These are phyloP conservation scores for Polytrichum commune DNA, from an alignment of 225 moss, liverwort and hornwort genomes.

Conservation along the genomic window DNA sequence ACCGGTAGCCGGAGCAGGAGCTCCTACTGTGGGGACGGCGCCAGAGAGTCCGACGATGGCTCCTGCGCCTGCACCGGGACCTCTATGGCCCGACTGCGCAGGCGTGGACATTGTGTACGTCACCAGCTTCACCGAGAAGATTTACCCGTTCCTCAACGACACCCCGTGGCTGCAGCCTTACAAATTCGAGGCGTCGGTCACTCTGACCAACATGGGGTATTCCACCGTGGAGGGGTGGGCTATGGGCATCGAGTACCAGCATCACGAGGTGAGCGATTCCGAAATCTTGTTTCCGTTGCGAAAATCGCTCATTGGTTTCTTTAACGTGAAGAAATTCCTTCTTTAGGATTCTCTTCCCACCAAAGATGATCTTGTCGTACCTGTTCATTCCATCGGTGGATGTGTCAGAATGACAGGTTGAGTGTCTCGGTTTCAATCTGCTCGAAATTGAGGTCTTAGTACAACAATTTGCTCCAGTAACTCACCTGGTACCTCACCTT, in stretches of 20 bases:
- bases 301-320: no score
- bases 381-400: no score
- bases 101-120: slow-evolving; percentile 13
- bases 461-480: no score
- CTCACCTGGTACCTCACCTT: no score
- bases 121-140: background rate
- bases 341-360: no score
- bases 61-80: background rate
- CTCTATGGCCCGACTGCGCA: slow-evolving; percentile 10
- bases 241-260: slow-evolving; percentile 40
- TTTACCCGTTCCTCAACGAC: slow-evolving; percentile 18
- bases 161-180: slow-evolving; percentile 43
- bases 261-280: slow-evolving; percentile 22
- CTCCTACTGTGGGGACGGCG: background rate
- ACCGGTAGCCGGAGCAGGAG: background rate
- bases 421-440: no score
- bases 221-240: slow-evolving; percentile 33
- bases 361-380: no score
- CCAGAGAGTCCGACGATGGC: background rate
- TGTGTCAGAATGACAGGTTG: no score
- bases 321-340: no score
- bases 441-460: no score
- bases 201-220: slow-evolving; percentile 44
- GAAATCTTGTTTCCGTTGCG: background rate
- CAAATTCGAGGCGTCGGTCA: slow-evolving; percentile 22